phyloP scores from a whole-genome alignment of 208 protist species.

The Trypanosoma caninum region DNA sequence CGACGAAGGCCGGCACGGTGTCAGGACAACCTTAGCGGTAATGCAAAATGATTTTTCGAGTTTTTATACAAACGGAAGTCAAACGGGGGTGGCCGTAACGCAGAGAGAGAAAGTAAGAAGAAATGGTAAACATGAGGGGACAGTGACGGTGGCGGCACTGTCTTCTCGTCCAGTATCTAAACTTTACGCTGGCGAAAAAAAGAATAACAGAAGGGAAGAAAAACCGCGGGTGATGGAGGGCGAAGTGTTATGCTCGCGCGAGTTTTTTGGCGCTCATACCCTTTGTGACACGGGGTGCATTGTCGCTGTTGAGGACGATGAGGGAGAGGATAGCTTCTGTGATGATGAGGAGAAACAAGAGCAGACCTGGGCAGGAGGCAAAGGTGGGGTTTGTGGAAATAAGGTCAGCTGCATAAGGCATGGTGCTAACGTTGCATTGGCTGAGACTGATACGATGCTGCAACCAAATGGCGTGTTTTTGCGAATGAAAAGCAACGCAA shows the following conservation, averaged over 20 bases:
- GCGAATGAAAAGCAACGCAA: no score
- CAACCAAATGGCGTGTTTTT: no score
- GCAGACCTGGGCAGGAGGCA: no score
- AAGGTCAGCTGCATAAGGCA: no score
- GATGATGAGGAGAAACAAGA: no score
- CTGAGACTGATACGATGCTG: no score
- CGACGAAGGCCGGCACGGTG: not conserved
- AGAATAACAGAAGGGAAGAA: not conserved
- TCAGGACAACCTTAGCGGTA: not conserved
- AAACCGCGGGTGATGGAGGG: not conserved
- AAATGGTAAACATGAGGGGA: not conserved
- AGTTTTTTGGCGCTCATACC: not conserved
- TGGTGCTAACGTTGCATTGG: no score
- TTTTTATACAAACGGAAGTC: not conserved
- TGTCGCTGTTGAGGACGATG: no score
- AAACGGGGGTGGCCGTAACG: not conserved
- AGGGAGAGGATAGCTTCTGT: no score
- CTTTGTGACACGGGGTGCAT: not conserved
- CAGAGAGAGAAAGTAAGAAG: not conserved
- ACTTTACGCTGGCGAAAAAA: not conserved
- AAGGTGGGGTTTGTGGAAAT: no score
- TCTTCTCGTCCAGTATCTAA: not conserved
- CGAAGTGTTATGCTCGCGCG: no score
- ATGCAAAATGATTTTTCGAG: not conserved
- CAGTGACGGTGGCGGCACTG: not conserved